Percentiles rank a stretch among this genome's conserved stretches.
phyloP scores from a whole-genome alignment of 208 protist species.

The Spongospora subterranea region DNA sequence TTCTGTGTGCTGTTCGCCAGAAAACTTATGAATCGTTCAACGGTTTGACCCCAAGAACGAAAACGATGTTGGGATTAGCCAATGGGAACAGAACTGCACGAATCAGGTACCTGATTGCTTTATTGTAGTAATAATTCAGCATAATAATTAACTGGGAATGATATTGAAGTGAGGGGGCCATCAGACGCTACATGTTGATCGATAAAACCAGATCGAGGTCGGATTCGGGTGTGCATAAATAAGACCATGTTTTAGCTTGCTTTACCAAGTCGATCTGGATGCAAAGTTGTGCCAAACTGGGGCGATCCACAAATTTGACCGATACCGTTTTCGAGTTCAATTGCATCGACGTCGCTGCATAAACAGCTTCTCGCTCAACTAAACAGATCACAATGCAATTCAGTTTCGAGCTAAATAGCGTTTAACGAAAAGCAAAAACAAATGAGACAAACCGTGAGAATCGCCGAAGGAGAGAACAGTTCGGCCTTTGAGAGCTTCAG shows the following conservation, averaged over 20 bases:
- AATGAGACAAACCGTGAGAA: slow-evolving; percentile 4
- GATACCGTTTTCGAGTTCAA: slow-evolving; percentile 8
- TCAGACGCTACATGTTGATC: neutral
- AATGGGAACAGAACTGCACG: no score
- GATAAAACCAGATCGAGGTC: slow-evolving; percentile 29
- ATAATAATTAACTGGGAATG: neutral
- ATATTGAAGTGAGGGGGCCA: neutral
- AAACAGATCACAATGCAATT: no score
- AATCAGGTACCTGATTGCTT: no score
- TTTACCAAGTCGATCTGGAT: slow-evolving; percentile 35
- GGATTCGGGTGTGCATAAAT: slow-evolving; percentile 2
- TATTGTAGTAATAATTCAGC: no score
- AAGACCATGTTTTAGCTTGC: slow-evolving; percentile 22
- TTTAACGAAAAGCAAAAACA: no score
- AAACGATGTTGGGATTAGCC: no score
- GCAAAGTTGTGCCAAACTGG: slow-evolving; percentile 1
- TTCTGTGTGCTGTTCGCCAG: no score
- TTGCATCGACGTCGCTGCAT: slow-evolving; percentile 32
- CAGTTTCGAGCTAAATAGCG: no score
- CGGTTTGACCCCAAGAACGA: no score
- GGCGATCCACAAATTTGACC: slow-evolving; percentile 9
- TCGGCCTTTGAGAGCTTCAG: neutral
- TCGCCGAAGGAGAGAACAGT: slow-evolving; percentile 25
- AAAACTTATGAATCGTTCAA: no score
- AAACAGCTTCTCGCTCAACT: slow-evolving; percentile 10